phyloP scores from a whole-genome alignment of 257 asterid genomes.

The Anisodus acutangulus region DNA sequence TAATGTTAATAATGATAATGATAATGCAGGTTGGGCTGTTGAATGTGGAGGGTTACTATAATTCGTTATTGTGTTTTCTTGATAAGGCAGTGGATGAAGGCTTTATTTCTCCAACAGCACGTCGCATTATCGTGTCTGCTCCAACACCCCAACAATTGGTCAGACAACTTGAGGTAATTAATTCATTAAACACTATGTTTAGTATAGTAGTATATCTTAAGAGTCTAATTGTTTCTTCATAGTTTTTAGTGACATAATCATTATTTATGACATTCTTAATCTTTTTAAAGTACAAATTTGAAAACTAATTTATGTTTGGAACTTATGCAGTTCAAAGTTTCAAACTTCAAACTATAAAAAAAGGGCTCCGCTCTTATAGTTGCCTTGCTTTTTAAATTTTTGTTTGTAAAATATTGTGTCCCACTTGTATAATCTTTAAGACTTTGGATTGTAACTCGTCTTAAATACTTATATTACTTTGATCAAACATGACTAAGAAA shows the following conservation, averaged over 20 bases:
- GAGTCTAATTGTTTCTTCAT: neutral
- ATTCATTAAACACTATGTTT: neutral
- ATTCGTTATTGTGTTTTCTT: constrained; percentile 63
- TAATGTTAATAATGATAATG: neutral
- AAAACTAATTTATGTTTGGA: constrained; percentile 1
- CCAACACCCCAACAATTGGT: constrained; percentile 72
- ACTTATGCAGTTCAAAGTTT: neutral
- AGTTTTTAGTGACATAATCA: neutral
- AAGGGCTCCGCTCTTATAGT: neutral
- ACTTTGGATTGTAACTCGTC: neutral
- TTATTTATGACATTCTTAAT: neutral
- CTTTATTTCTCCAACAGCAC: constrained; percentile 81
- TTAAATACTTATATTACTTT: no score
- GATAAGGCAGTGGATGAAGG: constrained; percentile 97
- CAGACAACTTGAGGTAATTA: constrained; percentile 70
- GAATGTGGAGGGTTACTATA: constrained; percentile 90
- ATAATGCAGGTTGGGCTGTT: constrained; percentile 77
- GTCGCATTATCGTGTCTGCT: constrained; percentile 84
- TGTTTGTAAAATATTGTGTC: neutral
- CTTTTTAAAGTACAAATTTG: neutral
- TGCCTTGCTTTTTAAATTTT: neutral
- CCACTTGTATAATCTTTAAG: neutral
- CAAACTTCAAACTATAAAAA: neutral
- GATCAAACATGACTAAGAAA: no score
- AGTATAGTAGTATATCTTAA: neutral